Conservation (phyloP, 352 stramenopile species). For the Phytophthora pini region DNA sequence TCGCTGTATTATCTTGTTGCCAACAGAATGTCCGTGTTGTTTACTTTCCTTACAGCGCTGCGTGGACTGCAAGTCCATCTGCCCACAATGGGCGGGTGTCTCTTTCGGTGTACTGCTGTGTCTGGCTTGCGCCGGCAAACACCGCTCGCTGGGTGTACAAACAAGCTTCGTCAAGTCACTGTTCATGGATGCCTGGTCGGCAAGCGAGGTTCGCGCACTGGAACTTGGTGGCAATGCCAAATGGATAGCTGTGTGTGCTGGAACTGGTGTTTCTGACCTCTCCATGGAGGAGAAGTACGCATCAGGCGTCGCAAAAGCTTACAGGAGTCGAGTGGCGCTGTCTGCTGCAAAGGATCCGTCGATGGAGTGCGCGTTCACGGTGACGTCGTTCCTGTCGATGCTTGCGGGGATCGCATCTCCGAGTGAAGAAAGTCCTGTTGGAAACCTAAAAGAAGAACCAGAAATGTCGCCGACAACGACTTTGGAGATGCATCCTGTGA, state of each 20-base stretch:
- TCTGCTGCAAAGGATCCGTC: slow-evolving; percentile 28
- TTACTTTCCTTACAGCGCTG: slow-evolving; percentile 55
- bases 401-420: slow-evolving; percentile 31
- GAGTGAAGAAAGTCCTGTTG: slow-evolving; percentile 9
- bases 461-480: slow-evolving; percentile 10
- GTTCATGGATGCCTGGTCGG: slow-evolving; percentile 78
- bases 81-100: slow-evolving; percentile 83
- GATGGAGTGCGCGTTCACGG: slow-evolving; percentile 45
- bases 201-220: slow-evolving; percentile 56
- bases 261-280: slow-evolving; percentile 50
- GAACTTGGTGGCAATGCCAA: slow-evolving; percentile 84
- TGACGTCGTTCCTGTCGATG: slow-evolving; percentile 56
- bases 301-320: slow-evolving; percentile 64
- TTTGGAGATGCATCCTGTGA: slow-evolving; percentile 2
- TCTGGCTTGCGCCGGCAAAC: slow-evolving; percentile 73
- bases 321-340: slow-evolving; percentile 52
- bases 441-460: slow-evolving; percentile 16
- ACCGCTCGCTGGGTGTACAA: slow-evolving; percentile 81
- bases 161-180: slow-evolving; percentile 89
- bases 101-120: slow-evolving; percentile 88
- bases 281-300: slow-evolving; percentile 68
- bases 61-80: slow-evolving; percentile 81
- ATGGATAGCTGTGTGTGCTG: slow-evolving; percentile 76
- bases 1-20: background rate
- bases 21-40: slow-evolving; percentile 1